These are phyloP conservation scores for Amorphotheca resinae DNA, from an alignment of 495 filamentous ascomycete species.

Conservation along the genomic window DNA sequence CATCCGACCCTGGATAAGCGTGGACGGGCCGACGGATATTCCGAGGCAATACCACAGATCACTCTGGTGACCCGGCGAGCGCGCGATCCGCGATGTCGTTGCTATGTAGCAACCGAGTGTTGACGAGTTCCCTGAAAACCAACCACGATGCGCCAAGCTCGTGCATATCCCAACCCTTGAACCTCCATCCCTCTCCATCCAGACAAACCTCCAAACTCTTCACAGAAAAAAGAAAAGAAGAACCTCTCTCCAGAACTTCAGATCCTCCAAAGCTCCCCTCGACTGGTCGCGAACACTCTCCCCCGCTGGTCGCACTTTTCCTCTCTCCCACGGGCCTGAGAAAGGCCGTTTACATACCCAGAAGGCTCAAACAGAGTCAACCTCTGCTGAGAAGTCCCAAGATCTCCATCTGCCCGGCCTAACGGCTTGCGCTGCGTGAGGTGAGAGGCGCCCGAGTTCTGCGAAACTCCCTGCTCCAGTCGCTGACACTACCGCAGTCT, in stretches of 20 bases:
- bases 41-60: too few relatives aligned
- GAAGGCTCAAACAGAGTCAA: constrained; percentile 25
- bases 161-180: not conserved
- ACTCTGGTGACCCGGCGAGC: too few relatives aligned
- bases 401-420: constrained; percentile 42
- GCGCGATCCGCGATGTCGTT: not conserved
- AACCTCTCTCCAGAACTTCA: not conserved
- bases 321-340: constrained; percentile 18
- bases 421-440: constrained; percentile 66
- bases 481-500: constrained; percentile 30
- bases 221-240: not conserved
- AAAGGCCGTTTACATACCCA: constrained; percentile 17
- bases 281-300: not conserved
- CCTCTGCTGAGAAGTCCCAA: constrained; percentile 32
- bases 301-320: too few relatives aligned
- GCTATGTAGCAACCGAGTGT: constrained; percentile 2
- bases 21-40: too few relatives aligned
- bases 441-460: too few relatives aligned
- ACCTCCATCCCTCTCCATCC: not conserved
- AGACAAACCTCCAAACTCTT: constrained; percentile 1
- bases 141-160: not conserved
- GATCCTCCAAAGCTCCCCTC: not conserved
- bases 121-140: not conserved
- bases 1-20: too few relatives aligned
- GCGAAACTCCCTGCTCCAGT: too few relatives aligned